A percentile compares a stretch with the other conserved stretches of the same genome.
These are phyloP conservation scores for Larix sibirica DNA, from an alignment of 83 land plant genomes.

Conservation along the genomic window DNA sequence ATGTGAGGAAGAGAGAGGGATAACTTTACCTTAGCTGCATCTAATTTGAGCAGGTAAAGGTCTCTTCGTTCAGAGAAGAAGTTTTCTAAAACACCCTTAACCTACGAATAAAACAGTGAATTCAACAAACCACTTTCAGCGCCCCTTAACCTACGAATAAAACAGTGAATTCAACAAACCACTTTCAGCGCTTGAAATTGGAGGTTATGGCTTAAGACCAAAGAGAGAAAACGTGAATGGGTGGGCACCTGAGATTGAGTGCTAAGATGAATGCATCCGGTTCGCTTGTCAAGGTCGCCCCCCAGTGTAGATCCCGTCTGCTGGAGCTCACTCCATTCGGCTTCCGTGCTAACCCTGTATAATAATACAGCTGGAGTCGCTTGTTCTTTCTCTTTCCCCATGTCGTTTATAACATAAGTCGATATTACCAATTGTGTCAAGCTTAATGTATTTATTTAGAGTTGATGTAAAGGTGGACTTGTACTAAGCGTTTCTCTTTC, in stretches of 20 bases:
- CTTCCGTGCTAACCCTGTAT: conserved; percentile 53
- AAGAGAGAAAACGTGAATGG: not conserved
- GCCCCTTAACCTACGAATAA: conserved; percentile 37
- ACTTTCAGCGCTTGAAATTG: not conserved
- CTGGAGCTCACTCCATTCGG: conserved; percentile 54
- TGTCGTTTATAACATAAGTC: not conserved
- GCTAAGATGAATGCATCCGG: conserved; percentile 58
- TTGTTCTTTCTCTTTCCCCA: not conserved
- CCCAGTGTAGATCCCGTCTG: conserved; percentile 34
- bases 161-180: not conserved
- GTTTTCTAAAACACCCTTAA: conserved; percentile 35
- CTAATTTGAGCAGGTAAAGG: conserved; percentile 45
- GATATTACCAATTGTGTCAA: not conserved
- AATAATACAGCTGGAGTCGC: conserved; percentile 29
- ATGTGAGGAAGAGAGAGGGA: not conserved
- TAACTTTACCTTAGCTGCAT: conserved; percentile 36
- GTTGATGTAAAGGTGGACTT: too few species aligned
- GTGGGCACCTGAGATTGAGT: conserved; percentile 42
- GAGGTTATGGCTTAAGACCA: not conserved
- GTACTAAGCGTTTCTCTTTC: too few species aligned
- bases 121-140: not conserved
- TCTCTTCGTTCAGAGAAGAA: conserved; percentile 36
- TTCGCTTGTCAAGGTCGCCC: conserved; percentile 48
- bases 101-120: conserved; percentile 29
- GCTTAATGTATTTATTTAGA: not conserved